phyloP scores from a whole-genome alignment of 257 asterid species.

The Hygrophila difformis region DNA sequence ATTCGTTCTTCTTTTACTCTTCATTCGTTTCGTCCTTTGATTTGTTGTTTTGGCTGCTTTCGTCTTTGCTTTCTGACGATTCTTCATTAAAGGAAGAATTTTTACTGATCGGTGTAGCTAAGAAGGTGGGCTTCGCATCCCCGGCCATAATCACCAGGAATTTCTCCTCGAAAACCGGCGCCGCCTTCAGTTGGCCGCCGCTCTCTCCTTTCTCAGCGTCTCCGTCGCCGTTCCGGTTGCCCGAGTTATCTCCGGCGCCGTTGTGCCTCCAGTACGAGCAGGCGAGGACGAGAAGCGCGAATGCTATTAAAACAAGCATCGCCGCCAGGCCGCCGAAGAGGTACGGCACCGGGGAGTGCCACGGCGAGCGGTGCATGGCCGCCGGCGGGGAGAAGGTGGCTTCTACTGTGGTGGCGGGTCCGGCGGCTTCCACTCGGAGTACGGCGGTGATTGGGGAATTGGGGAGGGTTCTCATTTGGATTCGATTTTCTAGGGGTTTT shows the following conservation, averaged over 20 bases:
- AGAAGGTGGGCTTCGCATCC: slow-evolving; percentile 42
- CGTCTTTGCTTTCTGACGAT: background rate
- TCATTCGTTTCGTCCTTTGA: slow-evolving; percentile 1
- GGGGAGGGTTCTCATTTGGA: too few species aligned
- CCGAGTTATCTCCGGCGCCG: slow-evolving; percentile 22
- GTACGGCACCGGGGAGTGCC: slow-evolving; percentile 72
- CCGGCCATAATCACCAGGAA: slow-evolving; percentile 65
- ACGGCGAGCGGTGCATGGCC: slow-evolving; percentile 38
- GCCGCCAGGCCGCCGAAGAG: slow-evolving; percentile 63
- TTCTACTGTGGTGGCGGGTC: too few species aligned
- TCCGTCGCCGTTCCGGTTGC: slow-evolving; percentile 22
- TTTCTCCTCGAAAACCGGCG: slow-evolving; percentile 46
- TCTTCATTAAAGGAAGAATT: slow-evolving; percentile 17
- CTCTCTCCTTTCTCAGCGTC: slow-evolving; percentile 30
- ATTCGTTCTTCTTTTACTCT: slow-evolving; percentile 5
- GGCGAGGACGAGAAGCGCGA: slow-evolving; percentile 57
- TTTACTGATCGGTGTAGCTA: slow-evolving; percentile 39
- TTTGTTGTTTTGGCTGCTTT: background rate
- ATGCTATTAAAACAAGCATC: slow-evolving; percentile 51
- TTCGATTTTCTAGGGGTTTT: too few species aligned
- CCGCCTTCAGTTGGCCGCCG: slow-evolving; percentile 21
- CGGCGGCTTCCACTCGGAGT: too few species aligned
- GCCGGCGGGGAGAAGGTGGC: background rate
- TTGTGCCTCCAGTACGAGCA: slow-evolving; percentile 62
- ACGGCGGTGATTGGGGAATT: too few species aligned